Evolutionary conservation across 2,329 filamentous ascomycete species (phyloP), one percentile per base, ranked within the genome.

Genomic region (Colletotrichum sp.): DNA sequence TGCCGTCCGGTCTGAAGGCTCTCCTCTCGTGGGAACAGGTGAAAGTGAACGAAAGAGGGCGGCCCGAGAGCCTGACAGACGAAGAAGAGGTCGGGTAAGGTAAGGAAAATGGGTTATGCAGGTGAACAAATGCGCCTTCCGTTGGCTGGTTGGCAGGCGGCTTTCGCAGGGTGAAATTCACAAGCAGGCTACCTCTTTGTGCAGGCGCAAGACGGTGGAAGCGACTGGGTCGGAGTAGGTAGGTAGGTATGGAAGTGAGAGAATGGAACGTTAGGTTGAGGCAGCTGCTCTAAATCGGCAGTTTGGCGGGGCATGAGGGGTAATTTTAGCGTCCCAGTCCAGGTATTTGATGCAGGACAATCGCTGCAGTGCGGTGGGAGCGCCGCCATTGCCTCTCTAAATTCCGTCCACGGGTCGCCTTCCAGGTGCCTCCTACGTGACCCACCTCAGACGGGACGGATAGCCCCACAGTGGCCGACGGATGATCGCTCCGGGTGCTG

Each of bases 281-380:
- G 70, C 67, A 73, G 59, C 70, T 70, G 61, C 67, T 62, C 67
- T 51, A 67, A 70, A 73, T 66, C 43, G 62, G 71, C 27, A 70
- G 71, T 71, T 66, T 73, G 61, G 71, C 67, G 71, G 72, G 72
- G 69, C 69, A 74, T 62, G 72, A 73, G 72, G 72, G 72, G 72
- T 74, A 72, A 68, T 73, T 74, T 65, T 73, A 73, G 72, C 54
- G 72, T 61, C 54, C 43, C n/a, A 8, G n/a, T 21, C 43, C 21
- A 12, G n/a, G 43, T 62, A 55, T 65, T 33, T 67, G 64, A 64
- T 69, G 55, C 62, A 66, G 68, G 57, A 63, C 47, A 62, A 58
- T 61, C 43, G 68, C 62, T 66, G 33, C 36, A 34, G 43, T 55
- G 29, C 18, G 51, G 66, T 66, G 54, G 47, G 34, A 43, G 62